Percentiles rank a stretch among this genome's conserved stretches.
These are phyloP conservation scores for Dioszegia aurantiaca DNA, from an alignment of 768 basidiomycete genomes.

Conservation along the genomic window DNA sequence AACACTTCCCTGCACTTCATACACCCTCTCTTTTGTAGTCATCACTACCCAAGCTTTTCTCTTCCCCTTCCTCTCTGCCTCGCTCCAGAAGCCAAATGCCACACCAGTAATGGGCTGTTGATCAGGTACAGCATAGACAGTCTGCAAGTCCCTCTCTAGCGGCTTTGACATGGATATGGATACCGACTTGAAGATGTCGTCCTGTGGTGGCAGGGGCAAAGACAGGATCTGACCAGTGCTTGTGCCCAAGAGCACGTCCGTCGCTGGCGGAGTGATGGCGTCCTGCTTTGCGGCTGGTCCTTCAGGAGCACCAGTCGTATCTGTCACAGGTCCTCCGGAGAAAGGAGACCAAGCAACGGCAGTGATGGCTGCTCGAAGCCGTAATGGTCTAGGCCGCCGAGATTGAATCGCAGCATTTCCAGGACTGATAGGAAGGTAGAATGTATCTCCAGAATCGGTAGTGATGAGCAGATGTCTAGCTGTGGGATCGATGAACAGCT, in stretches of 20 bases:
- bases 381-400: conserved; percentile 73
- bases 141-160: conserved; percentile 51
- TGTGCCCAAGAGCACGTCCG: conserved; percentile 79
- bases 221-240: conserved; percentile 83
- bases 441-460: conserved; percentile 84
- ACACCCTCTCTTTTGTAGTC: conserved; percentile 82
- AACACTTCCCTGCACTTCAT: conserved; percentile 63
- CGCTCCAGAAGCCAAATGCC: conserved; percentile 65
- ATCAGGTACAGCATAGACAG: conserved; percentile 62
- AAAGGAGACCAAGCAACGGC: conserved; percentile 85
- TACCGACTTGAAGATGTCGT: conserved; percentile 76
- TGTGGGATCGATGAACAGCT: conserved; percentile 87
- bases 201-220: conserved; percentile 74
- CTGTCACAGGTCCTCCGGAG: conserved; percentile 59
- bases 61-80: conserved; percentile 51
- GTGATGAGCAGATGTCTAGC: conserved; percentile 86
- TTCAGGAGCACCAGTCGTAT: conserved; percentile 15
- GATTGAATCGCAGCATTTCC: conserved; percentile 48
- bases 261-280: conserved; percentile 59
- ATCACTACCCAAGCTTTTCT: conserved; percentile 63
- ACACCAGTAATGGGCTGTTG: conserved; percentile 79
- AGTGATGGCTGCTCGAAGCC: conserved; percentile 82
- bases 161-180: conserved; percentile 45
- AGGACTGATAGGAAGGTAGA: conserved; percentile 68
- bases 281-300: conserved; percentile 26